Conservation (phyloP, 1,284 basidiomycete genomes). For the Rhodotorula sp. region DNA sequence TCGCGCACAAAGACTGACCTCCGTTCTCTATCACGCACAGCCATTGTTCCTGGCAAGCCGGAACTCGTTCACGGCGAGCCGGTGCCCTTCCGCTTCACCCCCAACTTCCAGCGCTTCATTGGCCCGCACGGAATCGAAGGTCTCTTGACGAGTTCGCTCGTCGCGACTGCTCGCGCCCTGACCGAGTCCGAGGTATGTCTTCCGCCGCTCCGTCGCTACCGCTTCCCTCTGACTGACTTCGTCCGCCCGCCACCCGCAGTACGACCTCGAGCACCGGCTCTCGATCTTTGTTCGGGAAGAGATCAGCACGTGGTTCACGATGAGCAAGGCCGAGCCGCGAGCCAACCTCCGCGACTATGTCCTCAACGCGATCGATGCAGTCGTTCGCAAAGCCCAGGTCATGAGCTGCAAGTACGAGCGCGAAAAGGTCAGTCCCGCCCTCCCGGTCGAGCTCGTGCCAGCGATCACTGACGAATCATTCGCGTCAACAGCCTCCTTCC, state of each 20-base stretch:
- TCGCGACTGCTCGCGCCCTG: constrained; percentile 85
- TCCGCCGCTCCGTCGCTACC: constrained; percentile 6
- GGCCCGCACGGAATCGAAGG: constrained; percentile 89
- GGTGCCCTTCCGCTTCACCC: constrained; percentile 95
- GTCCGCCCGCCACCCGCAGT: constrained; percentile 55
- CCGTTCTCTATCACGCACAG: constrained; percentile 44
- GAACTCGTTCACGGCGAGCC: constrained; percentile 61
- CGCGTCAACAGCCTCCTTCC: constrained; percentile 47
- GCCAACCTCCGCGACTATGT: constrained; percentile 66
- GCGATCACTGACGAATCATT: not conserved
- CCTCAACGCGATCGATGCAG: constrained; percentile 68
- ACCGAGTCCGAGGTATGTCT: constrained; percentile 81
- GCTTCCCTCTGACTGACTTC: constrained; percentile 12
- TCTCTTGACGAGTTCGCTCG: constrained; percentile 76
- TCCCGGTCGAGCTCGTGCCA: not conserved
- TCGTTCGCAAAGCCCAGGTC: constrained; percentile 80
- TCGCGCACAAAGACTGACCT: not conserved
- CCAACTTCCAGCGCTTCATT: constrained; percentile 92
- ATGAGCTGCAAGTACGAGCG: constrained; percentile 80
- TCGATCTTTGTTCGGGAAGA: constrained; percentile 92
- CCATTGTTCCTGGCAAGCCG: constrained; percentile 48
- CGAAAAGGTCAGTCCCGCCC: constrained; percentile 61
- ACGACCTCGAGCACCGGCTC: constrained; percentile 81
- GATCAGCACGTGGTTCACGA: constrained; percentile 65
- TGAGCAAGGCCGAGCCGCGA: constrained; percentile 51